Evolutionary conservation across 306 rosid species (phyloP).

Genomic region (Sicyos edulis): DNA sequence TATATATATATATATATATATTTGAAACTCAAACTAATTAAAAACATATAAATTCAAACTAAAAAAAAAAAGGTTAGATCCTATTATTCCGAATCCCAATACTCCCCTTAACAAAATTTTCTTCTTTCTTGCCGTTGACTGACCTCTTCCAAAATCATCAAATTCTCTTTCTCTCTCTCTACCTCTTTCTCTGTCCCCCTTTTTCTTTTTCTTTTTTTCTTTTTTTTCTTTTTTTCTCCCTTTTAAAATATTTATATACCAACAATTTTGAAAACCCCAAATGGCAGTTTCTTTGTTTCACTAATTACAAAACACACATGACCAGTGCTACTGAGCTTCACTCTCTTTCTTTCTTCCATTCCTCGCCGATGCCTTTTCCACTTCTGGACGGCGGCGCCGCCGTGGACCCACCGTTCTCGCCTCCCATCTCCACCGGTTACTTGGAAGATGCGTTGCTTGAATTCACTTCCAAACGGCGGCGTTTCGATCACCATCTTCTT

Average conservation of each 20-base stretch:
- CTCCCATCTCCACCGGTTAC: constrained; percentile 73
- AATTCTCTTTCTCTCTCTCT: constrained; percentile 20
- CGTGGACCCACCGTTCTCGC: constrained; percentile 31
- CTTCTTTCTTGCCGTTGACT: constrained; percentile 62
- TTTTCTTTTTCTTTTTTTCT: neutral
- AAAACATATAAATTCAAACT: too few species aligned
- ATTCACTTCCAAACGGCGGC: constrained; percentile 64
- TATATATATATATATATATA: too few species aligned
- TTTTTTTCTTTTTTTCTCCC: too few species aligned
- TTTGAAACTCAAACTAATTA: too few species aligned
- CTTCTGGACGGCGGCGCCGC: neutral
- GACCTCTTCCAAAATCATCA: constrained; percentile 38
- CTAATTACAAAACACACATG: neutral
- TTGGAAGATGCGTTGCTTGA: constrained; percentile 83
- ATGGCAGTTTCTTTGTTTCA: constrained; percentile 11
- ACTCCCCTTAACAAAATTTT: constrained; percentile 20
- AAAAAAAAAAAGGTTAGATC: constrained; percentile 22
- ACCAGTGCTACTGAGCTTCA: neutral
- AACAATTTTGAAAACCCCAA: constrained; percentile 1
- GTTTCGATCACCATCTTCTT: constrained; percentile 27
- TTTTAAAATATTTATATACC: constrained; percentile 1
- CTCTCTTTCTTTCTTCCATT: neutral
- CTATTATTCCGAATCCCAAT: constrained; percentile 80
- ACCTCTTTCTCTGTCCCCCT: constrained; percentile 11
- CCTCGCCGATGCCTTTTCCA: too few species aligned